Percentiles rank a stretch among this genome's conserved stretches.
Evolutionary conservation across 2,329 filamentous ascomycete genomes (phyloP).

Genomic region (Dactylellina cionopaga): DNA sequence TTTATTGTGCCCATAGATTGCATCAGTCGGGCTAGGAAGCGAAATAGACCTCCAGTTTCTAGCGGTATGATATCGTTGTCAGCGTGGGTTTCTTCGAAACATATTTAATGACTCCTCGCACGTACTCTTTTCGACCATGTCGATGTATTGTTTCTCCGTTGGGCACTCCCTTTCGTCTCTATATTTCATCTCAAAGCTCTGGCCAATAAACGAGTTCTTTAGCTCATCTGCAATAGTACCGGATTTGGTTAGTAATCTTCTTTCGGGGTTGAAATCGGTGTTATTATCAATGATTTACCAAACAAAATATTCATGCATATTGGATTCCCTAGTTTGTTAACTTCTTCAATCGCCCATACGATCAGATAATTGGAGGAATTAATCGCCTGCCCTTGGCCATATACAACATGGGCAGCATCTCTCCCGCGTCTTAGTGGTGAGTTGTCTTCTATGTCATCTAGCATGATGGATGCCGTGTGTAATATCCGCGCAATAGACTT

Average conservation of each 20-base stretch:
- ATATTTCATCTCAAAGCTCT: conserved; percentile 55
- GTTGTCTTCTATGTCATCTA: conserved; percentile 62
- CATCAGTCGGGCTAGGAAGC: conserved; percentile 54
- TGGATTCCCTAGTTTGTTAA: conserved; percentile 48
- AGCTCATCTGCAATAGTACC: conserved; percentile 46
- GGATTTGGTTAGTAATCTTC: too few relatives aligned
- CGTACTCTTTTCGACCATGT: conserved; percentile 56
- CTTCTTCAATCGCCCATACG: conserved; percentile 54
- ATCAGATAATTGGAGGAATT: conserved; percentile 60
- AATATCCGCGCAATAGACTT: conserved; percentile 56
- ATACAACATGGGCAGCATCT: conserved; percentile 60
- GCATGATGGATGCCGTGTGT: conserved; percentile 59
- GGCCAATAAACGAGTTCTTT: conserved; percentile 49
- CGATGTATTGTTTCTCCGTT: conserved; percentile 55
- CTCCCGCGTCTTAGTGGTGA: conserved; percentile 59
- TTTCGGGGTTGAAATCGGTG: neutral
- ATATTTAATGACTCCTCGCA: neutral
- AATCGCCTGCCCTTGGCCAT: conserved; percentile 60
- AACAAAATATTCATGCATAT: conserved; percentile 55
- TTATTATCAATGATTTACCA: neutral
- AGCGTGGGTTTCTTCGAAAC: neutral
- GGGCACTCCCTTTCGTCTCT: conserved; percentile 50
- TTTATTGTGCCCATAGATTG: neutral
- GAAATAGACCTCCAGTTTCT: conserved; percentile 56
- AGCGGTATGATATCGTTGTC: neutral